Evolutionary conservation across 73 alveolate genomes (phyloP), one percentile per base, ranked within the genome.

Genomic region (Diophrys appendiculata): DNA sequence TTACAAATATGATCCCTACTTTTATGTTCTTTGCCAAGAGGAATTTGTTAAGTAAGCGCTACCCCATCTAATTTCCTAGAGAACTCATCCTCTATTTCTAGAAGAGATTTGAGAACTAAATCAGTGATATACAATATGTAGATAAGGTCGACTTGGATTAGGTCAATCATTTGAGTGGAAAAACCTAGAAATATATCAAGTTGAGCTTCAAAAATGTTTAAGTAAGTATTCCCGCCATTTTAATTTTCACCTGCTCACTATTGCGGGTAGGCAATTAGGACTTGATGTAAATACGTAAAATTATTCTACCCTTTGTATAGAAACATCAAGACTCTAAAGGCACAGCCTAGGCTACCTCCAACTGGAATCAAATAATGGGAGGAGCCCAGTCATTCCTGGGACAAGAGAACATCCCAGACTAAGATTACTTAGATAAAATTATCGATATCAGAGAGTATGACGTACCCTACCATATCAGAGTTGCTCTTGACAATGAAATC

Each of bases 391-490:
- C 33, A n/a, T 73, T 73, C 75, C 64, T 75, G 68, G 31, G 60
- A 33, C 71, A 76, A 1, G 72, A 25, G 11, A 69, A 76, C n/a
- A 35, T n/a, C 14, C 55, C 55, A 56, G 70, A 64, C 52, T 69
- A 64, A 64, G 85, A 76, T 77, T 79, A 86, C 52, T 76, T 92
- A 67, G 95, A 89, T 53, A 92, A 94, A 60, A 86, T 96, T n/a
- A 86, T 78, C 28, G 98, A 94, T 52, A 79, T 96, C 34, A 90
- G 98, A 88, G 99, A 96, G 83, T 96, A 85, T 87, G 99, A 96
- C 88, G 98, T 96, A 0, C 96, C 92, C 29, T 96, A 96, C 80
- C 98, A 96, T 77, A 89, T 90, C 53, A 78, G 99, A 84, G 97
- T 90, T 14, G 79, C 96, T 77, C 90, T 96, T 80, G 99, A 96